Evolutionary conservation across 2,329 filamentous ascomycete genomes (phyloP).

Genomic region (Westerdykella ornata): DNA sequence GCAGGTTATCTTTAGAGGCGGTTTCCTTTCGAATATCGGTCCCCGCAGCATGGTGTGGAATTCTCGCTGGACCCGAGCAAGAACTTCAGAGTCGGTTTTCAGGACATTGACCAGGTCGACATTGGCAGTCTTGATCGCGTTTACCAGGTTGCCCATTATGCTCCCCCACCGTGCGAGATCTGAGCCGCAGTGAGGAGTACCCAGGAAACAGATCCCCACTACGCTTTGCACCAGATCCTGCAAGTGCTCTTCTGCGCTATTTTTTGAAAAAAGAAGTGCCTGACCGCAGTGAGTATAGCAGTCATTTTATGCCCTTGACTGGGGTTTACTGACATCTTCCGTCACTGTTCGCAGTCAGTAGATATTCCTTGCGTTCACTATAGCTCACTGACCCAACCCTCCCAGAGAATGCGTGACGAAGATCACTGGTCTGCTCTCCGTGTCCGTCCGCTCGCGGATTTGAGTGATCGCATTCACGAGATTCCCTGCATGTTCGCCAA

Average conservation of each 20-base stretch:
- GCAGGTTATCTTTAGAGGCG: slow-evolving; percentile 1
- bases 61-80: slow-evolving; percentile 22
- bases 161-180: slow-evolving; percentile 6
- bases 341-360: neutral
- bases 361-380: too few relatives aligned
- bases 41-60: slow-evolving; percentile 26
- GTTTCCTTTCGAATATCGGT: neutral
- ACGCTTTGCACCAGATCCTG: neutral
- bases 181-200: slow-evolving; percentile 7
- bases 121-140: neutral
- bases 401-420: slow-evolving; percentile 32
- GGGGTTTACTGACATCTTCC: neutral
- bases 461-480: slow-evolving; percentile 21
- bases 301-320: neutral
- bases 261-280: neutral
- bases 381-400: slow-evolving; percentile 11
- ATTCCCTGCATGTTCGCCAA: slow-evolving; percentile 27
- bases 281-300: neutral
- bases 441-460: slow-evolving; percentile 20
- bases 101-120: slow-evolving; percentile 10
- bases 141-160: neutral
- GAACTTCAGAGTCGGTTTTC: slow-evolving; percentile 22
- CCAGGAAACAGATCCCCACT: slow-evolving; percentile 7
- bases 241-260: slow-evolving; percentile 1
- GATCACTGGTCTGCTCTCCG: slow-evolving; percentile 21